These are phyloP conservation scores for Naegleria fowleri DNA, from an alignment of 208 protist species.

Conservation along the genomic window DNA sequence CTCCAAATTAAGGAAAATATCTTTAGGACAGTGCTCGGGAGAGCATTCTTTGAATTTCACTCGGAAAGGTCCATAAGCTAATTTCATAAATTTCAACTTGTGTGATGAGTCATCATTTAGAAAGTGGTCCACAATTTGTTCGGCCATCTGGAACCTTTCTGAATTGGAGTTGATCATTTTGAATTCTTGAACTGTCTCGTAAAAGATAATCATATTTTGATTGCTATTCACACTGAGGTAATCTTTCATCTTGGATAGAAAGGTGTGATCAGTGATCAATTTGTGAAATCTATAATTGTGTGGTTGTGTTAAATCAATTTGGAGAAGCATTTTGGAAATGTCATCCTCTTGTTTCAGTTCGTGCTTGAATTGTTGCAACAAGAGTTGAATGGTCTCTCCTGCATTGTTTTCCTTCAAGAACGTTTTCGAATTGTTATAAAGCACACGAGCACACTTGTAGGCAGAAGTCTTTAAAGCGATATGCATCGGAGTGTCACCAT, in stretches of 20 bases:
- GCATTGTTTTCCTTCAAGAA: neutral
- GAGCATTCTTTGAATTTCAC: neutral
- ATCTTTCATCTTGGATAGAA: neutral
- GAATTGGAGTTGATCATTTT: neutral
- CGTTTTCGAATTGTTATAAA: neutral
- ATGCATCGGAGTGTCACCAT: neutral
- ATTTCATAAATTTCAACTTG: neutral
- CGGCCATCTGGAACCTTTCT: neutral
- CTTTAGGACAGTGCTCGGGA: neutral
- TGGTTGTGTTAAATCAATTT: neutral
- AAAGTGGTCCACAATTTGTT: neutral
- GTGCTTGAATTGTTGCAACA: neutral
- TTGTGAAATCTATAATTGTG: neutral
- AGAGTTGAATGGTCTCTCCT: neutral
- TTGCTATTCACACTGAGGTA: neutral
- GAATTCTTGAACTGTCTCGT: neutral
- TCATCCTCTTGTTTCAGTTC: neutral
- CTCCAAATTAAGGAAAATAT: neutral
- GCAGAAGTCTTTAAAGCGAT: neutral
- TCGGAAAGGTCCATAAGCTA: neutral
- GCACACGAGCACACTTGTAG: neutral
- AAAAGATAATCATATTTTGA: neutral
- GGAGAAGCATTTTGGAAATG: neutral
- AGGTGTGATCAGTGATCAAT: neutral
- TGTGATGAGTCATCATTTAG: neutral